Evolutionary conservation across 2,329 filamentous ascomycete species (phyloP).

Genomic region (Mariannaea sp.): DNA sequence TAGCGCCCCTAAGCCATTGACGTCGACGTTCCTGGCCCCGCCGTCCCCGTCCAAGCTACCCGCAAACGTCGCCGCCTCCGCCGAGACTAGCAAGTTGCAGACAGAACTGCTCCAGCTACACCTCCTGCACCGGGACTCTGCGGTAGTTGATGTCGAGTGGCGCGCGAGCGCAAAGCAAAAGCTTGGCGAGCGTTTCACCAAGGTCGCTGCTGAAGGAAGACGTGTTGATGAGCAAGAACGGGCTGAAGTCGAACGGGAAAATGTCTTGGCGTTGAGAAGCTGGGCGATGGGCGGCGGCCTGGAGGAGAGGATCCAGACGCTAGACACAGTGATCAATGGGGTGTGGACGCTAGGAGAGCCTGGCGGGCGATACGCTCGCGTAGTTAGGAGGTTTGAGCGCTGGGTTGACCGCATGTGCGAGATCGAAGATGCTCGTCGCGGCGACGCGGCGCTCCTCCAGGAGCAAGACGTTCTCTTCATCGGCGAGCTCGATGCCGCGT

Average conservation of each 20-base stretch:
- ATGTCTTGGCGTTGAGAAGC: slow-evolving; percentile 55
- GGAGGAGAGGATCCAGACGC: slow-evolving; percentile 60
- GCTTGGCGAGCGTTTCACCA: slow-evolving; percentile 53
- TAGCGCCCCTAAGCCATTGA: slow-evolving; percentile 64
- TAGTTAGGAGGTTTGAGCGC: slow-evolving; percentile 61
- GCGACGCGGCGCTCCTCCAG: slow-evolving; percentile 43
- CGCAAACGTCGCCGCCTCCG: slow-evolving; percentile 62
- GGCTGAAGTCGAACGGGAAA: slow-evolving; percentile 54
- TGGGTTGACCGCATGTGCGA: slow-evolving; percentile 58
- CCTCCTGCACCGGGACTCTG: slow-evolving; percentile 62
- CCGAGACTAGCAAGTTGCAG: slow-evolving; percentile 63
- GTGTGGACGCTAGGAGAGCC: slow-evolving; percentile 62
- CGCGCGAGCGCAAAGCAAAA: slow-evolving; percentile 57
- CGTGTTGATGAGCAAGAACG: slow-evolving; percentile 46
- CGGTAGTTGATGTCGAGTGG: slow-evolving; percentile 54
- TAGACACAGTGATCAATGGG: slow-evolving; percentile 61
- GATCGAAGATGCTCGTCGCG: slow-evolving; percentile 51
- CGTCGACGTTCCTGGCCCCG: slow-evolving; percentile 60
- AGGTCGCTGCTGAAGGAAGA: slow-evolving; percentile 43
- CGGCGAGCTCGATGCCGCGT: slow-evolving; percentile 58
- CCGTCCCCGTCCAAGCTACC: slow-evolving; percentile 66
- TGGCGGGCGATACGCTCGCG: slow-evolving; percentile 59
- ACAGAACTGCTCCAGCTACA: slow-evolving; percentile 69
- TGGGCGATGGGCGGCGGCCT: slow-evolving; percentile 54
- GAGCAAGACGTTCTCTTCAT: slow-evolving; percentile 53